phyloP scores from a whole-genome alignment of 805 yeast genomes.

The Lipomyces sp. region DNA sequence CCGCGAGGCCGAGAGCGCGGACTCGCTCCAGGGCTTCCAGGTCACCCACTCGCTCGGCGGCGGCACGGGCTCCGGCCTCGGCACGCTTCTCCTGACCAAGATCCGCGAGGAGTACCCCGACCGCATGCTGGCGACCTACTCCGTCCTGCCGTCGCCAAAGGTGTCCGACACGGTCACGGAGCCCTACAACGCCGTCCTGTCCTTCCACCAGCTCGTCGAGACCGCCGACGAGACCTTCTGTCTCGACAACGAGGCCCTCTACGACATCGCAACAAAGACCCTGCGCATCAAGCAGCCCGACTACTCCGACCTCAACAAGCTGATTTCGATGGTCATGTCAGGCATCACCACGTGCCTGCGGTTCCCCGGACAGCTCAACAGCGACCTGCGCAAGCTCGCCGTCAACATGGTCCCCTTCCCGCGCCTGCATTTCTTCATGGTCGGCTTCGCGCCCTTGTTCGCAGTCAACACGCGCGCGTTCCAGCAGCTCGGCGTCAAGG shows the following conservation, averaged over 20 bases:
- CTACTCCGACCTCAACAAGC: constrained; percentile 71
- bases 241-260: constrained; percentile 90
- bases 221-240: constrained; percentile 91
- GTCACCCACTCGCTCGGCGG: constrained; percentile 80
- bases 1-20: constrained; percentile 92
- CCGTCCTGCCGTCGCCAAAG: constrained; percentile 88
- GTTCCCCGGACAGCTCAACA: constrained; percentile 92
- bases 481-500: constrained; percentile 82
- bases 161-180: constrained; percentile 92
- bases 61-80: constrained; percentile 97
- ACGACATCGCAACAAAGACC: constrained; percentile 83
- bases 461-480: constrained; percentile 70
- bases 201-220: constrained; percentile 88
- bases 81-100: constrained; percentile 78
- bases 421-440: constrained; percentile 92
- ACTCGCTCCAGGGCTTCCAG: constrained; percentile 92
- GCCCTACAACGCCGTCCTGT: constrained; percentile 89
- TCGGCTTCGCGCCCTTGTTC: constrained; percentile 89
- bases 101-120: constrained; percentile 92
- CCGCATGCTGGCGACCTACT: constrained; percentile 93
- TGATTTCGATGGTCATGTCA: constrained; percentile 89
- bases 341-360: constrained; percentile 93
- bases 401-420: constrained; percentile 95
- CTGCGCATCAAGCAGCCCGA: constrained; percentile 76
- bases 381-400: constrained; percentile 88